Conservation (phyloP, 352 stramenopile species). For the Phytophthora uliginosa region DNA sequence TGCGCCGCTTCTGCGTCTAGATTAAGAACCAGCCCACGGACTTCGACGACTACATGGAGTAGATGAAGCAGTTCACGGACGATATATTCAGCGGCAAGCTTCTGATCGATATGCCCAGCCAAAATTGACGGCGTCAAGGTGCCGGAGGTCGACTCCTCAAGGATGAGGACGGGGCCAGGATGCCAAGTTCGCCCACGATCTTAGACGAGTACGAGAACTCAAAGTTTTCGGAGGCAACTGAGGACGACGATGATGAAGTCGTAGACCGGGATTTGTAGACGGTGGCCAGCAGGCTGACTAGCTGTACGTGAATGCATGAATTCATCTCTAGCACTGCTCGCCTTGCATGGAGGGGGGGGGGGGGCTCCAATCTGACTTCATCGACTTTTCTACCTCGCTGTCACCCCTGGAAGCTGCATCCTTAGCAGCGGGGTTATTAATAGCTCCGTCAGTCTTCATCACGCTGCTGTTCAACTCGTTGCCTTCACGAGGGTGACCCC, state of each 20-base stretch:
- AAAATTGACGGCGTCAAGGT: conserved; percentile 98
- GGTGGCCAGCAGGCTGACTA: conserved; percentile 31
- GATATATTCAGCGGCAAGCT: conserved; percentile 99
- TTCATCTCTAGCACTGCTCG: too few species aligned
- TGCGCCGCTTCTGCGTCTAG: conserved; percentile 98
- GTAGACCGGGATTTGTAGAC: conserved; percentile 80
- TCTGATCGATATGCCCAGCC: conserved; percentile 98
- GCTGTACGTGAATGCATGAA: too few species aligned
- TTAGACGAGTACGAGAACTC: conserved; percentile 74
- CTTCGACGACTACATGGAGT: conserved; percentile 99
- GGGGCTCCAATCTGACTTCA: too few species aligned
- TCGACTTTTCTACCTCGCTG: too few species aligned
- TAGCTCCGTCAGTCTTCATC: too few species aligned
- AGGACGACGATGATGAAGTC: conserved; percentile 50
- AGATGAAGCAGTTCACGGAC: conserved; percentile 99
- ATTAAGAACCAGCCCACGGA: conserved; percentile 99
- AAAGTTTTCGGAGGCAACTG: conserved; percentile 39
- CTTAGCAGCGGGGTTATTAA: too few species aligned
- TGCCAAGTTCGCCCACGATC: conserved; percentile 83
- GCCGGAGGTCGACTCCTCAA: conserved; percentile 87
- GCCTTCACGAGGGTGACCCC: too few species aligned
- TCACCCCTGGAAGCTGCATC: too few species aligned
- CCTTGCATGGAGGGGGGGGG: too few species aligned
- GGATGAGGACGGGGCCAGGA: conserved; percentile 80
- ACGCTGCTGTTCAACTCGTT: too few species aligned